A percentile compares a stretch with the other conserved stretches of the same genome.
phyloP scores from a whole-genome alignment of 2,329 filamentous ascomycete genomes.

The Plenodomus tracheiphilus region DNA sequence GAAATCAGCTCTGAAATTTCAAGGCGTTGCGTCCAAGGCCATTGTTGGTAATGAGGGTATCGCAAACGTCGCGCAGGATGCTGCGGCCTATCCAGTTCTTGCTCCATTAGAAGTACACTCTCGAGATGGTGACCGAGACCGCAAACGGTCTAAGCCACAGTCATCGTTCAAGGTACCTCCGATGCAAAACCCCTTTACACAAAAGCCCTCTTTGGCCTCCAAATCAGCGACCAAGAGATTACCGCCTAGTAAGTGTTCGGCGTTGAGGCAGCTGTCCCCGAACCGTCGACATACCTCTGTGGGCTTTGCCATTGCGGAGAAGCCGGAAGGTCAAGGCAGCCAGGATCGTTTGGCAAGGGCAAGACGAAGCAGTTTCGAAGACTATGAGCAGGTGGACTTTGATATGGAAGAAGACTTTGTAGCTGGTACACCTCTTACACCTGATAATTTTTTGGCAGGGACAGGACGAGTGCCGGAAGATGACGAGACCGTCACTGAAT shows the following conservation, averaged over 20 bases:
- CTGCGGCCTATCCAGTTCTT: slow-evolving; percentile 26
- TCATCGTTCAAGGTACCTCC: slow-evolving; percentile 35
- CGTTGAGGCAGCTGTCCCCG: slow-evolving; percentile 38
- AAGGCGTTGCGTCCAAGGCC: slow-evolving; percentile 8
- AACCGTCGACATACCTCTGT: slow-evolving; percentile 37
- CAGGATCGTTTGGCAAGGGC: slow-evolving; percentile 9
- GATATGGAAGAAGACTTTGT: slow-evolving; percentile 47
- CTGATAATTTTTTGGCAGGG: slow-evolving; percentile 24
- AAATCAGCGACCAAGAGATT: slow-evolving; percentile 18
- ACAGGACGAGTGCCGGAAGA: slow-evolving; percentile 26
- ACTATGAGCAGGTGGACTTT: slow-evolving; percentile 34
- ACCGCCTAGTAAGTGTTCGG: slow-evolving; percentile 30
- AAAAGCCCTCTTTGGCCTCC: slow-evolving; percentile 13
- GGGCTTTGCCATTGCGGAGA: slow-evolving; percentile 23
- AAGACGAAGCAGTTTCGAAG: slow-evolving; percentile 23
- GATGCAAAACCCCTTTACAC: slow-evolving; percentile 32
- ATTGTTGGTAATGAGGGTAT: slow-evolving; percentile 3
- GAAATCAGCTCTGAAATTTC: slow-evolving; percentile 20
- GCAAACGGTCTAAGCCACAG: slow-evolving; percentile 48
- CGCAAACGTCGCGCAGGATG: slow-evolving; percentile 19
- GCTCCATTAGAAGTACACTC: slow-evolving; percentile 23
- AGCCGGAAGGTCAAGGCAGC: slow-evolving; percentile 10
- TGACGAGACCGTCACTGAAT: slow-evolving; percentile 23
- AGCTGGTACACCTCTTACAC: slow-evolving; percentile 43
- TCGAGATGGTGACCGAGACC: slow-evolving; percentile 36